phyloP scores from a whole-genome alignment of 352 stramenopile species.

The Globisporangium splendens region DNA sequence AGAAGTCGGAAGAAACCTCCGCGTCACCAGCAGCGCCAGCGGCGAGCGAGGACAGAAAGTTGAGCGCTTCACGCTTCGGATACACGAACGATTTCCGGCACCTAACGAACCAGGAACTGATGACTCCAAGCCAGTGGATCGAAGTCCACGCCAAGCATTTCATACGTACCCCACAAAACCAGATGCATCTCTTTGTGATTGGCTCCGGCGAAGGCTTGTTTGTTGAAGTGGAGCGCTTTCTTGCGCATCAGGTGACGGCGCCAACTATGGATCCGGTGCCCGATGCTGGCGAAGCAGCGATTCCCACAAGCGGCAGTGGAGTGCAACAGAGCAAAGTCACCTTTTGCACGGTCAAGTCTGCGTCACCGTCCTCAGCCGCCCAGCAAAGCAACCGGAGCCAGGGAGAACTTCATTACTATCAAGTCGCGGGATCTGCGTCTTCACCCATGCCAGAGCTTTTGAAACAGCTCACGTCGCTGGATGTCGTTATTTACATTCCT shows the following conservation, averaged over 20 bases:
- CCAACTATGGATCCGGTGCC: conserved; percentile 23
- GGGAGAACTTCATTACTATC: conserved; percentile 23
- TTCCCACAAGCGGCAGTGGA: conserved; percentile 31
- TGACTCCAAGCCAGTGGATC: conserved; percentile 48
- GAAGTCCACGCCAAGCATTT: conserved; percentile 35
- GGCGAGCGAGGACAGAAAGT: neutral
- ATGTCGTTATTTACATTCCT: conserved; percentile 72
- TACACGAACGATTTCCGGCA: conserved; percentile 49
- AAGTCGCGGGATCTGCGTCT: conserved; percentile 27
- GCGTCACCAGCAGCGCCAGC: neutral
- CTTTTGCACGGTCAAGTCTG: conserved; percentile 65
- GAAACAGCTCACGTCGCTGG: conserved; percentile 50
- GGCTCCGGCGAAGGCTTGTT: conserved; percentile 69
- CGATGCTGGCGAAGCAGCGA: conserved; percentile 40
- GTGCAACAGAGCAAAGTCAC: conserved; percentile 63
- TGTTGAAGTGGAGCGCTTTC: conserved; percentile 56
- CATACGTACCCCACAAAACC: conserved; percentile 45
- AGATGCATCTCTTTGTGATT: conserved; percentile 80
- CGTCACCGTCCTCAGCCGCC: conserved; percentile 11
- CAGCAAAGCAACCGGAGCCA: conserved; percentile 2
- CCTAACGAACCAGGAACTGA: conserved; percentile 43
- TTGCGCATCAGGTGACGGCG: conserved; percentile 59
- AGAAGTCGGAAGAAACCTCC: neutral
- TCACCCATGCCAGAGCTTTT: conserved; percentile 58
- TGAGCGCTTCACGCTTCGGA: conserved; percentile 21